phyloP scores from a whole-genome alignment of 441 rosid genomes.

The Erodium texanum region DNA sequence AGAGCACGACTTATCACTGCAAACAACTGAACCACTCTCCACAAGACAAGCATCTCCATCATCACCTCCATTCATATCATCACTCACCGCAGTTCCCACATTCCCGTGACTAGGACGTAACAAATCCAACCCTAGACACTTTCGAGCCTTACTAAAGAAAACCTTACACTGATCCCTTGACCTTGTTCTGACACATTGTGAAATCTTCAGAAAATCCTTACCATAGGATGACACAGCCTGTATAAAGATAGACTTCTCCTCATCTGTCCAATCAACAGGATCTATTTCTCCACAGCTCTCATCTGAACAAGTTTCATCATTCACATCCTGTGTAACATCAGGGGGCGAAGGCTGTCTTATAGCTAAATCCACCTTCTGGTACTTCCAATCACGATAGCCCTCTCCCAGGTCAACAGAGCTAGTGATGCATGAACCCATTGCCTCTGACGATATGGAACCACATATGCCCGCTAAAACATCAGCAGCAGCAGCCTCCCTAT shows the following conservation, averaged over 20 bases:
- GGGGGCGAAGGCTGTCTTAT: slow-evolving; percentile 43
- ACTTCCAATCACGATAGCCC: slow-evolving; percentile 39
- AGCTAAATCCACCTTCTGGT: slow-evolving; percentile 37
- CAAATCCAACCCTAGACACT: slow-evolving; percentile 81
- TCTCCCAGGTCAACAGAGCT: slow-evolving; percentile 58
- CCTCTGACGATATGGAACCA: slow-evolving; percentile 84
- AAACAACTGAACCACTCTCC: slow-evolving; percentile 44
- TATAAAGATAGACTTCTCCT: slow-evolving; percentile 66
- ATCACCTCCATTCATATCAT: slow-evolving; percentile 66
- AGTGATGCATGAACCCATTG: slow-evolving; percentile 73
- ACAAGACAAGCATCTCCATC: slow-evolving; percentile 48
- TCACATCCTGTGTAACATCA: slow-evolving; percentile 54
- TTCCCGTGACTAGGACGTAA: slow-evolving; percentile 38
- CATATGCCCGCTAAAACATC: slow-evolving; percentile 72
- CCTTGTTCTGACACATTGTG: slow-evolving; percentile 55
- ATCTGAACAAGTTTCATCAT: slow-evolving; percentile 83
- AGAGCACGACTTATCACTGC: slow-evolving; percentile 36
- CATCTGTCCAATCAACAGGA: slow-evolving; percentile 85
- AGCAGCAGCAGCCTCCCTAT: slow-evolving; percentile 71
- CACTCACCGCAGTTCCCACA: slow-evolving; percentile 36
- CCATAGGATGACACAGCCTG: slow-evolving; percentile 66
- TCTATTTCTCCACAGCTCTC: slow-evolving; percentile 87
- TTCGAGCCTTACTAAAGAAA: slow-evolving; percentile 88
- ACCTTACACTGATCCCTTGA: slow-evolving; percentile 79
- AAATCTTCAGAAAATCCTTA: slow-evolving; percentile 72